Conservation (phyloP, 1,284 basidiomycete species). For the Schizopora paradoxa region DNA sequence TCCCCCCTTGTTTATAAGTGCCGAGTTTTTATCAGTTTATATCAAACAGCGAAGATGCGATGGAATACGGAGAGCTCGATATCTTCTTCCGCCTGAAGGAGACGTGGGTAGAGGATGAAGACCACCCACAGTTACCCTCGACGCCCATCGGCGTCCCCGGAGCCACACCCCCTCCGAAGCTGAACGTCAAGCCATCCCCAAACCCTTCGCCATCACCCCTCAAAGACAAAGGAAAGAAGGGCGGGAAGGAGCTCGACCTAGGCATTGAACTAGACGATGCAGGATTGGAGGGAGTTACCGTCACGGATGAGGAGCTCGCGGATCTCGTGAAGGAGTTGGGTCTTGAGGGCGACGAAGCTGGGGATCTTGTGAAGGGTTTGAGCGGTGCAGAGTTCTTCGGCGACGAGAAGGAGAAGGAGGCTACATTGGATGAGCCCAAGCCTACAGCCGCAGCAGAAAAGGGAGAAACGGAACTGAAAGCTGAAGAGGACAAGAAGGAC, state of each 20-base stretch:
- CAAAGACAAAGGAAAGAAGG: conserved; percentile 44
- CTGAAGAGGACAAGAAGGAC: conserved; percentile 12
- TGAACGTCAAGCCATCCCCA: conserved; percentile 56
- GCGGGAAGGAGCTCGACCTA: conserved; percentile 51
- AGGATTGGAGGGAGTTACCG: conserved; percentile 69
- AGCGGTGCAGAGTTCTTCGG: conserved; percentile 16
- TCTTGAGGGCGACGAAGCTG: conserved; percentile 65
- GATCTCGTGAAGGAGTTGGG: conserved; percentile 68
- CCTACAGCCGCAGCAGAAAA: conserved; percentile 7
- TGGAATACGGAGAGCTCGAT: conserved; percentile 67
- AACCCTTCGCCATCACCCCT: conserved; percentile 46
- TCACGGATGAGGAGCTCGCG: conserved; percentile 67
- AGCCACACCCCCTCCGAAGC: conserved; percentile 63
- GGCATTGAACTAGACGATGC: conserved; percentile 60
- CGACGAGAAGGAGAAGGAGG: conserved; percentile 7
- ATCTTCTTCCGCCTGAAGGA: conserved; percentile 69
- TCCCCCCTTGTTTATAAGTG: conserved; percentile 1
- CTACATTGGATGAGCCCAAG: conserved; percentile 6
- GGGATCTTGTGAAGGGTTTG: conserved; percentile 59
- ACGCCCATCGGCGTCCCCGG: conserved; percentile 74
- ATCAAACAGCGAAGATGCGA: conserved; percentile 64
- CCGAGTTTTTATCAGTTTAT: conserved; percentile 16
- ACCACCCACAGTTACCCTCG: conserved; percentile 42
- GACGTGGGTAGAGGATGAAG: conserved; percentile 54
- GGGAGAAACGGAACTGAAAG: conserved; percentile 10